A percentile compares a stretch with the other conserved stretches of the same genome.
These are phyloP conservation scores for Candida dendrica DNA, from an alignment of 805 yeast genomes.

Conservation along the genomic window DNA sequence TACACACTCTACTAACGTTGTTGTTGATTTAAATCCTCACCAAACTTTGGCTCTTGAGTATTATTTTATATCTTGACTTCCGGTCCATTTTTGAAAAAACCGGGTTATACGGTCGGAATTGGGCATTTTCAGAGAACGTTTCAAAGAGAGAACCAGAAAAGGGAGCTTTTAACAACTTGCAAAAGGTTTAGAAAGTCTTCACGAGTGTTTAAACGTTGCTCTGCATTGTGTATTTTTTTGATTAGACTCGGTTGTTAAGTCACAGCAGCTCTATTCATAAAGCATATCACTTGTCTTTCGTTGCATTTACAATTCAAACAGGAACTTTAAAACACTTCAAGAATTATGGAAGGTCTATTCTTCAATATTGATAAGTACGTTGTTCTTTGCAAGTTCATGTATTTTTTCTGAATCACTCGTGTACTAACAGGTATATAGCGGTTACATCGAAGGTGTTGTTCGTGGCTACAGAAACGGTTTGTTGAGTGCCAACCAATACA, in stretches of 20 bases:
- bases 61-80: neutral
- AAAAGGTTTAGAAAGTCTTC: too few relatives aligned
- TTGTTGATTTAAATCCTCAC: too few relatives aligned
- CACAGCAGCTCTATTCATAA: too few relatives aligned
- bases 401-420: neutral
- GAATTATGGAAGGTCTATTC: slow-evolving; percentile 95
- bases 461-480: slow-evolving; percentile 90
- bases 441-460: slow-evolving; percentile 89
- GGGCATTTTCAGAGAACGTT: neutral
- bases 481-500: slow-evolving; percentile 69
- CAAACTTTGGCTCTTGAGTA: too few relatives aligned
- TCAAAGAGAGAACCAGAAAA: neutral
- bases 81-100: too few relatives aligned
- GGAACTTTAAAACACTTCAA: neutral
- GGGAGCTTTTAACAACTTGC: too few relatives aligned
- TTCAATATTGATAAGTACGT: slow-evolving; percentile 68
- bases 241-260: too few relatives aligned
- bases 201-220: too few relatives aligned
- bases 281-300: too few relatives aligned
- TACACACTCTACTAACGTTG: too few relatives aligned
- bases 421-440: slow-evolving; percentile 27
- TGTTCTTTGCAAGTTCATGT: slow-evolving; percentile 17
- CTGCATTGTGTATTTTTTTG: too few relatives aligned
- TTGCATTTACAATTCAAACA: too few relatives aligned
- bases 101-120: neutral